Evolutionary conservation across 2,329 filamentous ascomycete species (phyloP), one percentile per base, ranked within the genome.

Genomic region (Aureobasidium sp.): DNA sequence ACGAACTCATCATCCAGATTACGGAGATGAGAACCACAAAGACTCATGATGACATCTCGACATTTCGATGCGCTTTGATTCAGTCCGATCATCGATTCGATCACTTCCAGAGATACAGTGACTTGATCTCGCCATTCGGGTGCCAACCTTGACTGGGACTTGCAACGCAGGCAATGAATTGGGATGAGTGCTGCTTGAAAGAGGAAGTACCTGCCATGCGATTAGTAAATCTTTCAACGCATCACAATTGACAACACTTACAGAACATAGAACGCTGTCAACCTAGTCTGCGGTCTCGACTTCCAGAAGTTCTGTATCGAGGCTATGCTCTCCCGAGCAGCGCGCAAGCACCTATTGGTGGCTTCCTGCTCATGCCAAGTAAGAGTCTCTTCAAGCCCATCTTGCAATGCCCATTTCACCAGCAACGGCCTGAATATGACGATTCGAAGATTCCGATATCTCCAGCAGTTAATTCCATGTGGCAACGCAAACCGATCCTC

Each of bases 171-270:
- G 62, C 77, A 80, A 12, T 80, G 76, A 49, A 74, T 77, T 1
- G 78, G 79, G 11, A 81, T 80, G 17, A 81, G 68, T 2, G 75
- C 76, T 0, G 79, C 78, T 62, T 81, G 79, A 60, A 81, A 81
- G 5, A 81, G 71, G 62, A 81, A 81, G 65, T 79, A 81, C 29
- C 59, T 61, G 57, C 6, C 6, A 7, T 25, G 11, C 7, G 12
- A 37, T 61, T 5, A 61, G 57, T 36, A 2, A 7, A 41, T 27
- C 0, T 20, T 34, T 15, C 4, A 29, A 22, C 1, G 17, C 4
- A 17, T 20, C 42, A 6, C 7, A 5, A 7, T 12, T 17, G n/a
- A 12, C 9, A 2, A 17, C 12, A 37, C 52, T 45, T 20, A 63
- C 42, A 78, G 75, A 1, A 72, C 73, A 63, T 80, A 80, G 77